Evolutionary conservation across 441 rosid genomes (phyloP), one percentile per base, ranked within the genome.

Genomic region (Syzygium malaccense): DNA sequence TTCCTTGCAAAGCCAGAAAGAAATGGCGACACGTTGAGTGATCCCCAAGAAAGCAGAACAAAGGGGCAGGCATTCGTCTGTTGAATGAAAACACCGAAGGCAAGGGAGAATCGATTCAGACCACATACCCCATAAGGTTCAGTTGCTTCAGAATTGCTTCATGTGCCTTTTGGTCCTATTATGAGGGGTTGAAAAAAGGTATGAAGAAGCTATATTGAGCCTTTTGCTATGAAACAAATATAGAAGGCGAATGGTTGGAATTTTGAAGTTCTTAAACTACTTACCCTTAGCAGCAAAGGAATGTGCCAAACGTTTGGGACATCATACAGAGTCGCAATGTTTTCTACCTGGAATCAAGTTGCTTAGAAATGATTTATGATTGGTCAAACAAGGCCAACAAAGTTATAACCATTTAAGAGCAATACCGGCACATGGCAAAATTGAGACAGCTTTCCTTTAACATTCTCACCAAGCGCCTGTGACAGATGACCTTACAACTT

Each of bases 251-350:
- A 23, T 23, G 5, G 51, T 75, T 41, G 41, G 83, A 75, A 75
- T 75, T 75, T 75, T 7, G 15, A 75, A 75, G 51, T 75, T 25
- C 83, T 41, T 41, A 79, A 41, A 86, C 53, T 58, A 87, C 94
- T 90, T 92, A 96, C 99, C 91, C 94, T 93, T 62, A 96, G 88
- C 53, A 96, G 95, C 85, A 94, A 89, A 12, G 98, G 98, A 91
- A 96, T 94, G 62, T 94, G 98, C 98, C 98, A 96, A 41, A 96
- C 95, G 92, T 96, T 97, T 85, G 99, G 94, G 91, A 97, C 98
- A 91, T 97, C 99, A 88, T 94, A 95, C 87, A 97, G 98, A 91
- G 99, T 95, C 92, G 96, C 64, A 53, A 96, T 90, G 62, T 95
- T 93, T 88, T 95, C 98, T 86, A 87, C 92, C 99, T 97, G 94